Conservation (phyloP, 2,329 filamentous ascomycete species). For the Hymenoscyphus infarciens region DNA sequence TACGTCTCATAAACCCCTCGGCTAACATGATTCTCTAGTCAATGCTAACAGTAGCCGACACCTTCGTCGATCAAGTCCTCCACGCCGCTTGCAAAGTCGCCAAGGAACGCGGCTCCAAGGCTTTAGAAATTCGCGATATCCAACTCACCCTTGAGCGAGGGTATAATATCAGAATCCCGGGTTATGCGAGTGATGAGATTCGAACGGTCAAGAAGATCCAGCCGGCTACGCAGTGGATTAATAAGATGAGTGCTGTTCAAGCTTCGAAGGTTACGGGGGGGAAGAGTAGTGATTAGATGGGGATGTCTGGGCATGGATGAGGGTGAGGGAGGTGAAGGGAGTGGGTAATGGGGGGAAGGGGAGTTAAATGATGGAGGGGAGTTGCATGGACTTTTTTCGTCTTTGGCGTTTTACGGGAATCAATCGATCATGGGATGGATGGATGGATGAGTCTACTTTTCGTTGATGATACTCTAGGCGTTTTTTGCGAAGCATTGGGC, state of each 20-base stretch:
- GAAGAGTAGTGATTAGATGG: constrained; percentile 30
- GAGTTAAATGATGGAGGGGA: too few species aligned
- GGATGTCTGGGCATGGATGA: neutral
- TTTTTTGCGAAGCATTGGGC: too few species aligned
- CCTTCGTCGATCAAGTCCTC: constrained; percentile 90
- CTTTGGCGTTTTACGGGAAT: too few species aligned
- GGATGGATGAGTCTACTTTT: too few species aligned
- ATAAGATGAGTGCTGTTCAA: constrained; percentile 95
- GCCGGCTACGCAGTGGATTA: constrained; percentile 83
- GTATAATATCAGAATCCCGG: constrained; percentile 89
- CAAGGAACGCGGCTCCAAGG: constrained; percentile 86
- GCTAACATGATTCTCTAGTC: constrained; percentile 50
- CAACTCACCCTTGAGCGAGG: constrained; percentile 79
- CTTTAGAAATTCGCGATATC: constrained; percentile 83
- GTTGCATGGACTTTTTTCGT: too few species aligned
- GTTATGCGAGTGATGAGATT: constrained; percentile 90
- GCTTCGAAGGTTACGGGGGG: constrained; percentile 76
- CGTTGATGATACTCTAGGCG: too few species aligned
- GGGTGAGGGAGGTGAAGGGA: neutral
- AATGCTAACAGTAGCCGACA: constrained; percentile 83
- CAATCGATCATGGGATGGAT: too few species aligned
- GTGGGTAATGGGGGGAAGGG: too few species aligned
- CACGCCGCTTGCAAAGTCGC: constrained; percentile 84
- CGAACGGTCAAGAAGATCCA: constrained; percentile 92
- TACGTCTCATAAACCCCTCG: too few species aligned